Percentiles rank a stretch among this genome's conserved stretches.
phyloP scores from a whole-genome alignment of 2,329 filamentous ascomycete species.

The Xylariaceae sp. region DNA sequence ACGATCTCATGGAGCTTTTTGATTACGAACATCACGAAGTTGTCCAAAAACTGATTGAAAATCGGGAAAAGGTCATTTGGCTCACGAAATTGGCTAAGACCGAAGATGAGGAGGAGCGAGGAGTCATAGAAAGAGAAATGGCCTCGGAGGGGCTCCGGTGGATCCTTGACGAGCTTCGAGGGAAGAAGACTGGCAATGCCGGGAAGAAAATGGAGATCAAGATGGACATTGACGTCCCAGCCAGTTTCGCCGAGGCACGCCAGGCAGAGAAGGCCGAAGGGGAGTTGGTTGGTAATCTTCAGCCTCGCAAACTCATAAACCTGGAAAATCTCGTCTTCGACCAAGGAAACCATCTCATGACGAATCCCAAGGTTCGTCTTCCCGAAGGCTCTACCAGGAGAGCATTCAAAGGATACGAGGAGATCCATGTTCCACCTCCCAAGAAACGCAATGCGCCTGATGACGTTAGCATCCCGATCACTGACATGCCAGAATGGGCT shows the following conservation, averaged over 20 bases:
- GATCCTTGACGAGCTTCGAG: constrained; percentile 85
- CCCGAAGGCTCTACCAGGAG: constrained; percentile 94
- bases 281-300: constrained; percentile 74
- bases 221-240: constrained; percentile 84
- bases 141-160: constrained; percentile 79
- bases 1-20: constrained; percentile 97
- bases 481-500: constrained; percentile 91
- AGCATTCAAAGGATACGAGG: constrained; percentile 96
- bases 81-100: constrained; percentile 82
- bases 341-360: constrained; percentile 98
- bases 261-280: constrained; percentile 62
- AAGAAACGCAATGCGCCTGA: constrained; percentile 80
- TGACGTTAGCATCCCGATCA: constrained; percentile 78
- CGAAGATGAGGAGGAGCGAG: constrained; percentile 73
- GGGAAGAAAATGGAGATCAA: constrained; percentile 81
- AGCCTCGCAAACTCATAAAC: constrained; percentile 85
- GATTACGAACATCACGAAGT: constrained; percentile 95
- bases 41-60: constrained; percentile 85
- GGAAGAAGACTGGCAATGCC: constrained; percentile 61
- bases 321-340: constrained; percentile 96
- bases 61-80: constrained; percentile 94
- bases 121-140: constrained; percentile 85
- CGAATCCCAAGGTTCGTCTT: constrained; percentile 91
- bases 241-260: constrained; percentile 50
- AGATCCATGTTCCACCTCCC: constrained; percentile 93